phyloP scores from a whole-genome alignment of 129 eudicot genomes.

The Pittosporum tobira region DNA sequence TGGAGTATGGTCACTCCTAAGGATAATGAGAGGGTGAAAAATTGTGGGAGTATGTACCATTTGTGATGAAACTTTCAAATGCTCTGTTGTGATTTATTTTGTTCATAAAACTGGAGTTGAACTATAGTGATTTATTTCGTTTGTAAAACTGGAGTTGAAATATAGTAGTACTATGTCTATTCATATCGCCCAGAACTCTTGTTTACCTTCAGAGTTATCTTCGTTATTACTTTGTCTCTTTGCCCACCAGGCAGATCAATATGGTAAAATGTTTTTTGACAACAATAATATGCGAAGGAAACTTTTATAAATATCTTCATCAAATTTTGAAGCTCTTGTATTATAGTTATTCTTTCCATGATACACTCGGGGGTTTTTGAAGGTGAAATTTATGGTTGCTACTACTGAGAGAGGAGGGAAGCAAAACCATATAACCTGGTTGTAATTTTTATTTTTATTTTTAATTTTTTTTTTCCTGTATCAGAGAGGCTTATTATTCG shows the following conservation, averaged over 20 bases:
- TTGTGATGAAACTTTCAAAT: background rate
- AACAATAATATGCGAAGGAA: background rate
- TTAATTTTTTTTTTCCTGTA: background rate
- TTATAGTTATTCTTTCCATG: background rate
- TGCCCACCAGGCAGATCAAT: background rate
- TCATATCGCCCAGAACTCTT: no score
- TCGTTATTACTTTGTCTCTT: background rate
- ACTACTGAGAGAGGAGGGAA: background rate
- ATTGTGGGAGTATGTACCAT: background rate
- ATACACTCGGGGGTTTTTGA: background rate
- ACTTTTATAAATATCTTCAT: background rate
- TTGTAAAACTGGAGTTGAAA: no score
- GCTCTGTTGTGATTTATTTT: background rate
- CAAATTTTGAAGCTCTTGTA: background rate
- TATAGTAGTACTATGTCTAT: no score
- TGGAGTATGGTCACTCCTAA: background rate
- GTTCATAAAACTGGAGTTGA: no score
- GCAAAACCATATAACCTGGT: background rate
- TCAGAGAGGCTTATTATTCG: constrained; percentile 1
- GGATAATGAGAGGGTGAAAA: background rate
- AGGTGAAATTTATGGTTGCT: background rate
- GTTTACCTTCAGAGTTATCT: no score
- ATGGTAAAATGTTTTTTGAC: background rate
- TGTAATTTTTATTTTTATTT: background rate
- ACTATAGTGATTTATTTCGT: no score